Percentiles rank a stretch among this genome's conserved stretches.
phyloP scores from a whole-genome alignment of 2,329 filamentous ascomycete species.

The Fusarium acutatum region DNA sequence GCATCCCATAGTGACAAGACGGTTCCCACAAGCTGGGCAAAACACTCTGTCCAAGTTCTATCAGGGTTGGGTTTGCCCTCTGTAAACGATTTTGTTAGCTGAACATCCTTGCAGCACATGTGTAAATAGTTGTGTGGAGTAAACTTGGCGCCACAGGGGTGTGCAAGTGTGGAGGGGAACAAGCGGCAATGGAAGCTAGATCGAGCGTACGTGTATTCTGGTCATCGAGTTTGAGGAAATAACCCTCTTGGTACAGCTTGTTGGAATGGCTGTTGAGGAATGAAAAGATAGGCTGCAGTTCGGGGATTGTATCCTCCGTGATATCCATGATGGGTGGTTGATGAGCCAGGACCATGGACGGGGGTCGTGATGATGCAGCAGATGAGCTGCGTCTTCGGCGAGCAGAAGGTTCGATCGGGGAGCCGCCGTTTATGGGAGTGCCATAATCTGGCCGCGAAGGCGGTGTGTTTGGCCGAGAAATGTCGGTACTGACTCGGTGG shows the following conservation, averaged over 20 bases:
- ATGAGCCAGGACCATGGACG: slow-evolving; percentile 88
- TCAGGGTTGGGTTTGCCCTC: slow-evolving; percentile 88
- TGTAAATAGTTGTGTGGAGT: slow-evolving; percentile 14
- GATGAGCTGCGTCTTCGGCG: slow-evolving; percentile 57
- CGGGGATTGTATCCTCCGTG: slow-evolving; percentile 84
- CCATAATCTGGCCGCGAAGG: slow-evolving; percentile 53
- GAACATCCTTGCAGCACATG: slow-evolving; percentile 10
- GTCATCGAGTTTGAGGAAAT: slow-evolving; percentile 96
- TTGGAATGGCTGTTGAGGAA: slow-evolving; percentile 95
- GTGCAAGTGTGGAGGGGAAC: slow-evolving; percentile 7
- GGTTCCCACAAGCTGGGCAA: slow-evolving; percentile 94
- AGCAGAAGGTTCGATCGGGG: slow-evolving; percentile 53
- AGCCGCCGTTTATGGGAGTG: slow-evolving; percentile 52
- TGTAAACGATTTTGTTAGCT: slow-evolving; percentile 51
- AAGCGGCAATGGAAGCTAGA: slow-evolving; percentile 38
- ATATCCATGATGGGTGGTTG: slow-evolving; percentile 88
- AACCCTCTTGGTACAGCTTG: slow-evolving; percentile 97
- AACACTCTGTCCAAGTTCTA: slow-evolving; percentile 94
- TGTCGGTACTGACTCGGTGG: slow-evolving; percentile 47
- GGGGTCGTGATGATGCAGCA: slow-evolving; percentile 64
- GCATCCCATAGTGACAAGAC: slow-evolving; percentile 97
- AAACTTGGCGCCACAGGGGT: slow-evolving; percentile 17
- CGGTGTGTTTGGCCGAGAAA: slow-evolving; percentile 51
- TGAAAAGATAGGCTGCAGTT: slow-evolving; percentile 92
- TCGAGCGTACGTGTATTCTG: slow-evolving; percentile 80